Evolutionary conservation across 768 basidiomycete species (phyloP).

Genomic region (Boletus bicolor): DNA sequence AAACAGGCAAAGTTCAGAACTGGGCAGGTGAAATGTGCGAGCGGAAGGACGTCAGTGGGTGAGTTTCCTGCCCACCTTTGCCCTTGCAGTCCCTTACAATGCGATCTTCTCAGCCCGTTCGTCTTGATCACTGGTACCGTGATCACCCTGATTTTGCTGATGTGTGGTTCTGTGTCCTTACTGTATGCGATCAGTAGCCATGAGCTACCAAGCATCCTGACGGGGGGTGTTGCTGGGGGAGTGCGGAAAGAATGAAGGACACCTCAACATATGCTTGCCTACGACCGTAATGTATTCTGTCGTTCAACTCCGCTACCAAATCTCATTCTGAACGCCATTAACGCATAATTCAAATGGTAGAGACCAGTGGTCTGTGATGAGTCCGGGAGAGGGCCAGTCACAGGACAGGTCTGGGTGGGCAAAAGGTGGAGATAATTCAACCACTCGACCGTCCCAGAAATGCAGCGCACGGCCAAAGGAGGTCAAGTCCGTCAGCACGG

Average conservation of each 20-base stretch:
- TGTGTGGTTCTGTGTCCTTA: slow-evolving; percentile 64
- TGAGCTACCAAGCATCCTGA: slow-evolving; percentile 71
- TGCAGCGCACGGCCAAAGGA: neutral
- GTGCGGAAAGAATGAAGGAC: slow-evolving; percentile 48
- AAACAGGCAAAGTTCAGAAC: slow-evolving; percentile 50
- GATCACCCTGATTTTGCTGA: slow-evolving; percentile 59
- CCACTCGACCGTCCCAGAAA: neutral
- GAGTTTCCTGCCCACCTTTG: slow-evolving; percentile 30
- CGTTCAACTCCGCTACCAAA: neutral
- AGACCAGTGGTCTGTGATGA: no score
- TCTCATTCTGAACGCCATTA: neutral
- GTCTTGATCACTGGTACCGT: slow-evolving; percentile 69
- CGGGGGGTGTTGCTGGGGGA: slow-evolving; percentile 51
- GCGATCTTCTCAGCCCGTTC: slow-evolving; percentile 53
- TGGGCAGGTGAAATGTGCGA: slow-evolving; percentile 81
- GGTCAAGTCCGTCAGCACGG: neutral
- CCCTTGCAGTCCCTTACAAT: neutral
- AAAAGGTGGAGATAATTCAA: neutral
- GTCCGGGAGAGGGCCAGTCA: no score
- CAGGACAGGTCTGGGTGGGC: neutral
- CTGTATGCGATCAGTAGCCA: slow-evolving; percentile 59
- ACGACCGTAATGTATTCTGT: slow-evolving; percentile 2
- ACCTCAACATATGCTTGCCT: neutral
- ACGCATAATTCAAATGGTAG: neutral
- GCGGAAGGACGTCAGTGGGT: slow-evolving; percentile 80